Evolutionary conservation across 1,284 basidiomycete species (phyloP), one percentile per base, ranked within the genome.

Genomic region (Ganoderma resinaceum): DNA sequence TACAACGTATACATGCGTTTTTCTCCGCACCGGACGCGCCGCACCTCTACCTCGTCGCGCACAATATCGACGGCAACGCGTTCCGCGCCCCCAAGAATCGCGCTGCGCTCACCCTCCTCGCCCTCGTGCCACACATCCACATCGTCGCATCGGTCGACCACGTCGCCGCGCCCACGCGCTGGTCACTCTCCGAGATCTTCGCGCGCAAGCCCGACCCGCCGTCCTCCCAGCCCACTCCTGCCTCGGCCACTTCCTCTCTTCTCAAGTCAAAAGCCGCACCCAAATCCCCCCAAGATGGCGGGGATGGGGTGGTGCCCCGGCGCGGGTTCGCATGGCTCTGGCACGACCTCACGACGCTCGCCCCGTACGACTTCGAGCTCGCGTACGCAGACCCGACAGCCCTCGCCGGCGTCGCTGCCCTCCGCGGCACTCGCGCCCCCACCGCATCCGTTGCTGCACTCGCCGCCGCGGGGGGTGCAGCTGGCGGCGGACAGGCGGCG

Each of bases 341-440:
- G 88, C 95, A 97, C 80, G 93, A 96, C 78, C 78, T 93, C 20
- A 93, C 95, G 2, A 97, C 96, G 0, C 91, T 95, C 73, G 84
- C 83, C 31, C 85, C 93, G 2, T 97, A 97, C 81, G 91, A 93
- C 76, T 84, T 87, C 68, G 96, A 98, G 79, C 87, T 92, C 63
- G 84, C 89, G 0, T 88, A 85, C 69, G 86, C 87, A 6, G 91
- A 94, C 74, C 85, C 89, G 11, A 85, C 89, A 1, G 88, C 89
- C 35, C 82, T 92, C 63, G 80, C 86, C 16, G 88, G 87, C 23
- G 89, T 87, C 1, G 78, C 82, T 2, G 76, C 77, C 38, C 63
- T 69, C n/a, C 72, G 68, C 42, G 69, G 70, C 31, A 70, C 73
- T 12, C 57, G 68, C 26, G 59, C 69, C 5, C 49, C 70, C 0